These are phyloP conservation scores for Penicillium chermesinum DNA, from an alignment of 495 filamentous ascomycete genomes.

Conservation along the genomic window DNA sequence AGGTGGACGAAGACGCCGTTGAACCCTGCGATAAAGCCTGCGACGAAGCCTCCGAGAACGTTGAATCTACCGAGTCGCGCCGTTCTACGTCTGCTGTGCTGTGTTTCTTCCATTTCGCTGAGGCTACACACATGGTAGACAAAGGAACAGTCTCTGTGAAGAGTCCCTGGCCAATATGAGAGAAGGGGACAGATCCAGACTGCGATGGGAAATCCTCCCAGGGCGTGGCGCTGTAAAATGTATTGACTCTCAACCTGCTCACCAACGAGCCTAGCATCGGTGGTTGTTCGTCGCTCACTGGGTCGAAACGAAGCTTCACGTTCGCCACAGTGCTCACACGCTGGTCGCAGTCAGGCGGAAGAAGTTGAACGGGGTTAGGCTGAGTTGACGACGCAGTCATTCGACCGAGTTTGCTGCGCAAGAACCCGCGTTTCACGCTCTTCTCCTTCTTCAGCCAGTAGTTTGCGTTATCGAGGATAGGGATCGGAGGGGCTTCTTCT, in stretches of 20 bases:
- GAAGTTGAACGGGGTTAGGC: conserved; percentile 62
- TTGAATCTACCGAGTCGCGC: conserved; percentile 56
- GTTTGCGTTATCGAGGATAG: conserved; percentile 49
- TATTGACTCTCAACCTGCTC: conserved; percentile 68
- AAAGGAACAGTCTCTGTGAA: conserved; percentile 61
- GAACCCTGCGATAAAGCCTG: conserved; percentile 19
- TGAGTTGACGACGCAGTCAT: conserved; percentile 69
- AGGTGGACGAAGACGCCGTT: conserved; percentile 42
- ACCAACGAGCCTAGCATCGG: conserved; percentile 62
- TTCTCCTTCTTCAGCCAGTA: conserved; percentile 73
- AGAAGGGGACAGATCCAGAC: conserved; percentile 15
- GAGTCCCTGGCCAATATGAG: conserved; percentile 33
- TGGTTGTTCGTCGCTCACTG: conserved; percentile 53
- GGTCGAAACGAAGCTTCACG: conserved; percentile 70
- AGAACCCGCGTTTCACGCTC: conserved; percentile 67
- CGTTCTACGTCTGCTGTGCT: conserved; percentile 29
- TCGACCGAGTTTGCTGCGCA: conserved; percentile 70
- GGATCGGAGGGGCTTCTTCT: conserved; percentile 73
- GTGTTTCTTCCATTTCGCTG: conserved; percentile 62
- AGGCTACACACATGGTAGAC: conserved; percentile 58
- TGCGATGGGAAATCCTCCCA: conserved; percentile 44
- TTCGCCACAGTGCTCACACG: conserved; percentile 56
- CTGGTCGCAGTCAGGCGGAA: conserved; percentile 36
- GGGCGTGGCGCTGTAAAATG: conserved; percentile 65
- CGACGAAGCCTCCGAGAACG: conserved; percentile 1